Evolutionary conservation across 768 basidiomycete species (phyloP), one percentile per base, ranked within the genome.

Genomic region (Porphyrellus cyaneotinctus): DNA sequence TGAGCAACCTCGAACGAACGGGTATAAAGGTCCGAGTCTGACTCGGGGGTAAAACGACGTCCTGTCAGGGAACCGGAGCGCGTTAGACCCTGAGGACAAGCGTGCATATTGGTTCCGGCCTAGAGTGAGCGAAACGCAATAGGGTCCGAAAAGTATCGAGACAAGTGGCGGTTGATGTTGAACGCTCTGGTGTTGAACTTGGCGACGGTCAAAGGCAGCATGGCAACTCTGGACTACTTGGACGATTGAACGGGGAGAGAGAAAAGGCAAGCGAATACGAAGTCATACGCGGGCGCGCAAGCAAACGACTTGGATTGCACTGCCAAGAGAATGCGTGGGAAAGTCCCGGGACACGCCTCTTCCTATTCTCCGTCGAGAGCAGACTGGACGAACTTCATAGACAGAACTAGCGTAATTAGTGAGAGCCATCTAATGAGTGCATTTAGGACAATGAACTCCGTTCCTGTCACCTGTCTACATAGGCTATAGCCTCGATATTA

Each of bases 121-220:
- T 78, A 79, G 7, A 80, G 54, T 9, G 9, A 60, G 15, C 79
- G 73, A 54, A 81, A 81, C 10, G 61, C 60, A 17, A 63, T 17
- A 4, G 72, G 67, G 18, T 67, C 51, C 2, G 55, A 30, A 56
- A 79, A 77, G 53, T 69, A 75, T 7, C 64, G 64, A 6, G 56
- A 59, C 13, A 76, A 64, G 37, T 68, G 68, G 23, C 51, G 57
- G 48, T 74, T 66, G 53, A 76, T 60, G 51, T 70, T 66, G 65
- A 63, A 74, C 0, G 70, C 69, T 3, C 69, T 64, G 0, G 9
- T 20, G 13, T 51, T 54, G 58, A 65, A 73, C 2, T 45, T 56
- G 6, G 47, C 17, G 1, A 67, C 61, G 6, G 57, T 65, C 2
- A 22, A 2, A 33, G 22, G 49, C 53, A 1, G 28, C 26, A 10